These are phyloP conservation scores for Capronia epimyces DNA, from an alignment of 2,329 filamentous ascomycete genomes.

Conservation along the genomic window DNA sequence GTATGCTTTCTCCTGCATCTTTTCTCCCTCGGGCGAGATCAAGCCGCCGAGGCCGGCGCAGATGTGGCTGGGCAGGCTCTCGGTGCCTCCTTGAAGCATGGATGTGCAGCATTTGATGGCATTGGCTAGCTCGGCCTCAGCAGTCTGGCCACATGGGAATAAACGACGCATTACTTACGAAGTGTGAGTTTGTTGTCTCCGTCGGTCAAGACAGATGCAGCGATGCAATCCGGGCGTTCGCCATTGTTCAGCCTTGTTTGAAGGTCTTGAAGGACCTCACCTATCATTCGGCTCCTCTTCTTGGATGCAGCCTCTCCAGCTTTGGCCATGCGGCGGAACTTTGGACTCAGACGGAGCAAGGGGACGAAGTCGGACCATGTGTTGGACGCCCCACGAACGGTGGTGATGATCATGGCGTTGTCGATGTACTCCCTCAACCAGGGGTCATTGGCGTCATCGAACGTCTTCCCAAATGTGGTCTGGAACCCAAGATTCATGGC, in stretches of 20 bases:
- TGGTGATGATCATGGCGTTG: background rate
- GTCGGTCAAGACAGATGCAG: background rate
- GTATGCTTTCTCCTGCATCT: background rate
- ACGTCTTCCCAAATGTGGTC: background rate
- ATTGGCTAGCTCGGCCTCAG: too few relatives aligned
- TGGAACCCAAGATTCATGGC: background rate
- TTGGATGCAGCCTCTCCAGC: too few relatives aligned
- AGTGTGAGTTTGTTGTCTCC: background rate
- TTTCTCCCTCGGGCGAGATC: background rate
- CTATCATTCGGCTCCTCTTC: too few relatives aligned
- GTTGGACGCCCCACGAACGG: background rate
- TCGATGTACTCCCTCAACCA: background rate
- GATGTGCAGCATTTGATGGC: background rate
- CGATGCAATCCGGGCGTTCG: too few relatives aligned
- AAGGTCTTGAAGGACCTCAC: background rate
- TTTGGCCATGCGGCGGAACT: background rate
- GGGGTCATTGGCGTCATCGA: background rate
- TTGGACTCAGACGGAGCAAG: background rate
- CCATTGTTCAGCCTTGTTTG: too few relatives aligned
- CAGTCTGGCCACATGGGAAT: too few relatives aligned
- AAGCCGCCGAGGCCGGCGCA: background rate
- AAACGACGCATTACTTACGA: too few relatives aligned
- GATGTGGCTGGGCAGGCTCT: background rate
- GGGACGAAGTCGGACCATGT: background rate
- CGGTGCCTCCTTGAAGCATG: background rate